Evolutionary conservation across 2,329 filamentous ascomycete genomes (phyloP).

Genomic region (Thermothelomyces thermophilus): DNA sequence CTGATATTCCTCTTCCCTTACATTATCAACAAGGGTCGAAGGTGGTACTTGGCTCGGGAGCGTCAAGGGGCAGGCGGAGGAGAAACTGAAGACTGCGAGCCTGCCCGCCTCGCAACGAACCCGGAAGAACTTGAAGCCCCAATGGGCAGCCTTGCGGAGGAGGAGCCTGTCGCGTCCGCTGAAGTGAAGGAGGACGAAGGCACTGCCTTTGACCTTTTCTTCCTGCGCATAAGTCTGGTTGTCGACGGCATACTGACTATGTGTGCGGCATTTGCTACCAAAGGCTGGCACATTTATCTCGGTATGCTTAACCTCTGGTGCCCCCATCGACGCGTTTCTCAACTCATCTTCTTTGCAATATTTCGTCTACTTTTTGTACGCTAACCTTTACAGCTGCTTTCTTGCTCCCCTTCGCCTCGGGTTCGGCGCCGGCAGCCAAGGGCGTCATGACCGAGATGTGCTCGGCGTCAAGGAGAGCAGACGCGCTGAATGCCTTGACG

Average conservation of each 20-base stretch:
- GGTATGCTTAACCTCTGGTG: slow-evolving; percentile 30
- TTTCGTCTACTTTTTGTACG: no score
- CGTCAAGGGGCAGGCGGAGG: not conserved
- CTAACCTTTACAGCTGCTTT: slow-evolving; percentile 40
- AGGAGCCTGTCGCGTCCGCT: slow-evolving; percentile 37
- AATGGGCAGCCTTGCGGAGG: slow-evolving; percentile 35
- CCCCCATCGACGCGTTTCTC: no score
- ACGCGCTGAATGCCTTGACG: slow-evolving; percentile 63
- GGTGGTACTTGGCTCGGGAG: slow-evolving; percentile 24
- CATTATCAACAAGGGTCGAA: slow-evolving; percentile 37
- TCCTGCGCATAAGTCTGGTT: slow-evolving; percentile 58
- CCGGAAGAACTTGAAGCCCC: slow-evolving; percentile 39
- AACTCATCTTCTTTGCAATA: no score
- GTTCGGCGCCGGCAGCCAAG: slow-evolving; percentile 62
- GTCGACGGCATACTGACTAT: slow-evolving; percentile 59
- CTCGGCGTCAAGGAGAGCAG: slow-evolving; percentile 51
- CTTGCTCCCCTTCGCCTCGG: slow-evolving; percentile 61
- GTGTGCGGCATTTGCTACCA: slow-evolving; percentile 53
- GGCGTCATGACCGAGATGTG: slow-evolving; percentile 70
- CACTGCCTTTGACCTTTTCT: slow-evolving; percentile 59
- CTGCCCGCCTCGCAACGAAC: slow-evolving; percentile 28
- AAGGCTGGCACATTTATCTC: slow-evolving; percentile 63
- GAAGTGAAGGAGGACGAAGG: slow-evolving; percentile 39
- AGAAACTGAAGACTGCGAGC: not conserved
- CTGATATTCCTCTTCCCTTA: slow-evolving; percentile 48